Evolutionary conservation across 345 rosid species (phyloP), one percentile per base, ranked within the genome.

Genomic region (Populus ilicifolia): DNA sequence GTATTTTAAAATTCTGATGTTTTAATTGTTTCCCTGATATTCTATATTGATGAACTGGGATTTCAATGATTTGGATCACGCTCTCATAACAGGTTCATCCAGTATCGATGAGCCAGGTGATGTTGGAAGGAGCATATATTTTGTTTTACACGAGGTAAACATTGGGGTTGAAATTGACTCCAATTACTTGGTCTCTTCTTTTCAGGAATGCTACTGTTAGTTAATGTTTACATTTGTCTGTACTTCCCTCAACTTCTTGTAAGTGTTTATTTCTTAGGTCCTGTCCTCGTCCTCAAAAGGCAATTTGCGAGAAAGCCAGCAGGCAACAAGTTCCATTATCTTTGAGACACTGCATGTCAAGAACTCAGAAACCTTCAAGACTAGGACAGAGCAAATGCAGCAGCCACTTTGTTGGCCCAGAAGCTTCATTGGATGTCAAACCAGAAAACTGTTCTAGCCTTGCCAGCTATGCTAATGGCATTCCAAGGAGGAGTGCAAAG

Each of bases 41-140:
- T 62, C 35, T 20, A 43, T 25, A 25, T n/a, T 68, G 69, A 25
- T 46, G 12, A 59, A 59, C 4, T 23, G 64, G 64, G 77, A 67
- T 43, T 50, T n/a, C 10, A 68, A 76, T 18, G 18, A 38, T 76
- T 14, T n/a, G 43, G 68, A 52, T 74, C 25, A 30, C 77, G 36
- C 36, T 73, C 79, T 38, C 70, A 75, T 46, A 68, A 70, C 88
- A 93, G 97, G 90, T 91, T 75, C 89, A 79, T 84, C 89, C 82
- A 41, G 96, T 93, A 75, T 83, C 91, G 63, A 86, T 86, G 86
- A 86, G 89, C 84, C 94, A 91, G 81, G 97, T 93, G 83, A 93
- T 93, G 97, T 93, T 94, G 13, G 97, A 93, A 85, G 97, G 93
- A 79, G 97, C 96, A 71, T 93, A 93, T 78, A 93, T 93, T 76